Percentiles rank a stretch among this genome's conserved stretches.
phyloP scores from a whole-genome alignment of 2,329 filamentous ascomycete genomes.

The Verticillium klebahnii region DNA sequence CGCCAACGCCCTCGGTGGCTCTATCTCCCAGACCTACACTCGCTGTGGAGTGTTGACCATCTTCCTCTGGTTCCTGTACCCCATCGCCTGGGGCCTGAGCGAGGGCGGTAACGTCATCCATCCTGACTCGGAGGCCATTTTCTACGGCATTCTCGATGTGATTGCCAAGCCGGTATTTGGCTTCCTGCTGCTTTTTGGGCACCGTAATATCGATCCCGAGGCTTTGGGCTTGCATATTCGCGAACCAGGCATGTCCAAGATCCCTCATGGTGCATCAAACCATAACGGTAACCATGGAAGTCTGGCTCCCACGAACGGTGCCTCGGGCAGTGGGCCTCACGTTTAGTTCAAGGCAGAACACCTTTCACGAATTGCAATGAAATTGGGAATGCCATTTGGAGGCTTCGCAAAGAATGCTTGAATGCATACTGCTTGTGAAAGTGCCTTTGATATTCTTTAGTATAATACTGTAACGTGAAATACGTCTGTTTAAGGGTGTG shows the following conservation, averaged over 20 bases:
- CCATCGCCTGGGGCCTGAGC: constrained; percentile 57
- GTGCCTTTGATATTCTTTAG: too few species aligned
- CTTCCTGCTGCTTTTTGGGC: constrained; percentile 55
- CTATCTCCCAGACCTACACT: constrained; percentile 49
- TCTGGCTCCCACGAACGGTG: neutral
- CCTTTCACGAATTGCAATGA: neutral
- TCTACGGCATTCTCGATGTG: constrained; percentile 64
- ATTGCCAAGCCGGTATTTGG: constrained; percentile 62
- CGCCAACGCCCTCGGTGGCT: constrained; percentile 47
- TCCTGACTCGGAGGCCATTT: constrained; percentile 62
- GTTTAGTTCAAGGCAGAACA: neutral
- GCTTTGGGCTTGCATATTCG: constrained; percentile 46
- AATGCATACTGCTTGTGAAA: too few species aligned
- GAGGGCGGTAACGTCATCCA: constrained; percentile 64
- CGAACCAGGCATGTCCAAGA: constrained; percentile 5
- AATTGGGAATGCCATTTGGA: too few species aligned
- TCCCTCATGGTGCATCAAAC: neutral
- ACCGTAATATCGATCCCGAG: constrained; percentile 55
- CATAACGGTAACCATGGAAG: neutral
- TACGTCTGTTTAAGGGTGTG: too few species aligned
- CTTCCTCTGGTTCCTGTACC: constrained; percentile 61
- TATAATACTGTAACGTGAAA: too few species aligned
- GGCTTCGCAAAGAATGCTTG: too few species aligned
- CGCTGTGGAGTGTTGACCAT: constrained; percentile 54
- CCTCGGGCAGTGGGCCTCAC: neutral